Evolutionary conservation across 2,329 filamentous ascomycete genomes (phyloP).

Genomic region (Hypocrella siamensis): DNA sequence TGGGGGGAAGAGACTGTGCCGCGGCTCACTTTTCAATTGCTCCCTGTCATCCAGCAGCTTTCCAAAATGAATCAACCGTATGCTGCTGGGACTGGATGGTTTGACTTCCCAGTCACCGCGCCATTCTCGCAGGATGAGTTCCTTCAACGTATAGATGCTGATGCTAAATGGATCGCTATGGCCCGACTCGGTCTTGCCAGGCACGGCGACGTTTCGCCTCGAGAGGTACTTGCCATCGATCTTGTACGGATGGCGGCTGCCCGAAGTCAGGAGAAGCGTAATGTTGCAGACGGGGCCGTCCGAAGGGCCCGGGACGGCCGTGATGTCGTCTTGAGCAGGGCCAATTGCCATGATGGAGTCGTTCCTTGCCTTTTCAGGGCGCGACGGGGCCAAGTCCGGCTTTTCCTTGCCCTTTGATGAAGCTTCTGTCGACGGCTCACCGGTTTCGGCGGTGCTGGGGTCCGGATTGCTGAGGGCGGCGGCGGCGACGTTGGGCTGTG

Average conservation of each 20-base stretch:
- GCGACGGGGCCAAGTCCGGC: conserved; percentile 11
- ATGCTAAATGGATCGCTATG: conserved; percentile 70
- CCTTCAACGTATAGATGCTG: conserved; percentile 86
- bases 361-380: conserved; percentile 15
- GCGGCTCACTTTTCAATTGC: conserved; percentile 57
- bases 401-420: conserved; percentile 19
- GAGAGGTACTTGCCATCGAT: conserved; percentile 76
- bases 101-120: conserved; percentile 79
- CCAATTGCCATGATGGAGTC: conserved; percentile 26
- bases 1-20: not conserved
- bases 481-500: conserved; percentile 2
- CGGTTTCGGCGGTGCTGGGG: conserved; percentile 6
- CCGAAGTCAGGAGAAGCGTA: conserved; percentile 66
- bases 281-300: conserved; percentile 47
- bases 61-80: conserved; percentile 83
- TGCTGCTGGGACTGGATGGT: conserved; percentile 74
- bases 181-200: conserved; percentile 43
- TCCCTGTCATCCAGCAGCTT: conserved; percentile 83
- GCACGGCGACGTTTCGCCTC: conserved; percentile 64
- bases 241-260: conserved; percentile 75
- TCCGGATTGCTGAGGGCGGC: conserved; percentile 5
- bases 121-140: conserved; percentile 89
- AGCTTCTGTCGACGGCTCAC: conserved; percentile 4
- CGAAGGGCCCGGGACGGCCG: conserved; percentile 12
- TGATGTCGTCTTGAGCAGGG: conserved; percentile 25